A percentile compares a stretch with the other conserved stretches of the same genome.
Evolutionary conservation across 1,284 basidiomycete species (phyloP).

Genomic region (Trametes versicolor): DNA sequence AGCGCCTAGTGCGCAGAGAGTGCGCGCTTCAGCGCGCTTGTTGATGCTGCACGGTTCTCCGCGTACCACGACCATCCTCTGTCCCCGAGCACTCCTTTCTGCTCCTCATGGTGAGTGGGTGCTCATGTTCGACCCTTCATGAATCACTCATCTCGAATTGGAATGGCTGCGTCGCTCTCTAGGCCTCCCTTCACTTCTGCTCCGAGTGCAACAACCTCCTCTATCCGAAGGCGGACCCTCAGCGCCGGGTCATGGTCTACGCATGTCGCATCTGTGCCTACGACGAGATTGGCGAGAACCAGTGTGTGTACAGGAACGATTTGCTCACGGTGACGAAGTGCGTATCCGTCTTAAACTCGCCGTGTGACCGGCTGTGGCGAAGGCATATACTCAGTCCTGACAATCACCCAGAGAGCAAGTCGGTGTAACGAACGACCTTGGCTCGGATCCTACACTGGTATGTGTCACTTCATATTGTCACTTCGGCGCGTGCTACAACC

Average conservation of each 20-base stretch:
- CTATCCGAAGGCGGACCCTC: constrained; percentile 91
- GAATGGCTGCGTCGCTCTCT: not conserved
- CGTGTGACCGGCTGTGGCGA: too few species aligned
- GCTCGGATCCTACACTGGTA: constrained; percentile 91
- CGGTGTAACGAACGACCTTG: constrained; percentile 91
- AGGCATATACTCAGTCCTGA: constrained; percentile 2
- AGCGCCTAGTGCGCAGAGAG: not conserved
- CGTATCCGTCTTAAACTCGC: constrained; percentile 52
- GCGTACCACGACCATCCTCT: not conserved
- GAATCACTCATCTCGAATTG: too few species aligned
- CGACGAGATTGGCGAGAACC: constrained; percentile 87
- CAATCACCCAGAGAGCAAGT: constrained; percentile 81
- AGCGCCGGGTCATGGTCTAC: constrained; percentile 89
- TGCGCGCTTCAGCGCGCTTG: too few species aligned
- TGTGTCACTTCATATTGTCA: constrained; percentile 35
- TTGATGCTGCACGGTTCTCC: too few species aligned
- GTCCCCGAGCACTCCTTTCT: not conserved
- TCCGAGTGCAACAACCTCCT: constrained; percentile 95
- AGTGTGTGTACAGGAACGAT: constrained; percentile 94
- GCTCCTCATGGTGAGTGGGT: not conserved
- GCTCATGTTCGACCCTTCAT: not conserved
- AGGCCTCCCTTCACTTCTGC: constrained; percentile 88
- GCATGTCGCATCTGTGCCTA: constrained; percentile 94
- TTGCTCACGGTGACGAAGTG: constrained; percentile 94
- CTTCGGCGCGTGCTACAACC: constrained; percentile 11